These are phyloP conservation scores for Cubamyces lactineus DNA, from an alignment of 768 basidiomycete species.

Conservation along the genomic window DNA sequence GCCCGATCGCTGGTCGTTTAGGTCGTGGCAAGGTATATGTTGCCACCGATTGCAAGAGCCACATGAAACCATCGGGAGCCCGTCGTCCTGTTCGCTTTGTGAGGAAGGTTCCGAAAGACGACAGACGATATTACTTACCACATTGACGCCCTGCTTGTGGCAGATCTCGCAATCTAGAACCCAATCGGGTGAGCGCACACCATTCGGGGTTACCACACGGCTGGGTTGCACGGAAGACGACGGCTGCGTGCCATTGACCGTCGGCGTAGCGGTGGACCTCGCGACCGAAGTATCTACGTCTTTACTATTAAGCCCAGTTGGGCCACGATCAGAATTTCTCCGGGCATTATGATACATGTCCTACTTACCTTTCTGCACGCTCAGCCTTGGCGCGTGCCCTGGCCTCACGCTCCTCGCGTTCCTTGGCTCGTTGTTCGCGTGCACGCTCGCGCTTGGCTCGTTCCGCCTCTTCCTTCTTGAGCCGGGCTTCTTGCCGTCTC, in stretches of 20 bases:
- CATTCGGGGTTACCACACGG: slow-evolving; percentile 41
- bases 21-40: slow-evolving; percentile 85
- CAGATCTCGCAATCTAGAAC: slow-evolving; percentile 90
- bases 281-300: slow-evolving; percentile 6
- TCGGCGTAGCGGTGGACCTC: slow-evolving; percentile 15
- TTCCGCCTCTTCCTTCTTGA: slow-evolving; percentile 43
- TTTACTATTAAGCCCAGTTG: neutral
- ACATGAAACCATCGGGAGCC: slow-evolving; percentile 78
- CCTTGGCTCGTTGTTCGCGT: slow-evolving; percentile 52
- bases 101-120: slow-evolving; percentile 9
- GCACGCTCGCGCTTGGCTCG: slow-evolving; percentile 55
- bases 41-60: slow-evolving; percentile 87
- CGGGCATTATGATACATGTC: neutral
- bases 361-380: slow-evolving; percentile 20
- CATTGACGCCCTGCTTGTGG: slow-evolving; percentile 67
- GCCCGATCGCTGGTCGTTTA: slow-evolving; percentile 64
- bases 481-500: slow-evolving; percentile 48
- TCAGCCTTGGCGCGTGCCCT: slow-evolving; percentile 35
- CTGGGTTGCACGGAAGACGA: slow-evolving; percentile 29
- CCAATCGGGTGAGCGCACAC: slow-evolving; percentile 71
- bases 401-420: slow-evolving; percentile 47
- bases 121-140: slow-evolving; percentile 50
- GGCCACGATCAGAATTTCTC: neutral
- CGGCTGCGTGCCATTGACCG: slow-evolving; percentile 22
- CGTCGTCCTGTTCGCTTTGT: slow-evolving; percentile 65